Percentiles rank a stretch among this genome's conserved stretches.
Evolutionary conservation across 257 asterid species (phyloP).

Genomic region (Cordia subcordata): DNA sequence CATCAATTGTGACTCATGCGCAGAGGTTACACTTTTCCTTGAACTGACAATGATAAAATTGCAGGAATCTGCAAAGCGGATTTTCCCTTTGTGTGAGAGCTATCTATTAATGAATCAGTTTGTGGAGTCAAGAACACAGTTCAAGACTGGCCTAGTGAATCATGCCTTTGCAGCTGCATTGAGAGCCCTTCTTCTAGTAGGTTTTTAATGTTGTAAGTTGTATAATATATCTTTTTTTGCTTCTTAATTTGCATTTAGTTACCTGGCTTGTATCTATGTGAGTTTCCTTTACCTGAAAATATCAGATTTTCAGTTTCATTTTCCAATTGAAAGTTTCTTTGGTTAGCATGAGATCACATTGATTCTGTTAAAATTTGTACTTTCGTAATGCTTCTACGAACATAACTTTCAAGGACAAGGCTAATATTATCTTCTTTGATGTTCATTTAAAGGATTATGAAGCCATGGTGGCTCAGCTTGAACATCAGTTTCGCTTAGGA

Average conservation of each 20-base stretch:
- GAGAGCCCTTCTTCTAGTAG: constrained; percentile 82
- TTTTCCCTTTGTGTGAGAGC: constrained; percentile 86
- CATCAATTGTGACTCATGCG: too few relatives aligned
- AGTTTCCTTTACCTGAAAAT: too few relatives aligned
- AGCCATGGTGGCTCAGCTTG: constrained; percentile 98
- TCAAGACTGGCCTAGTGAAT: constrained; percentile 87
- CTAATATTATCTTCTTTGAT: neutral
- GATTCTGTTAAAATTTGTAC: too few relatives aligned
- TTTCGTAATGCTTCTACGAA: neutral
- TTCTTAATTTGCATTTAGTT: constrained; percentile 1
- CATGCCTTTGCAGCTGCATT: constrained; percentile 98
- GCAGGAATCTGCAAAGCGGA: constrained; percentile 89
- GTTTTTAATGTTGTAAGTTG: constrained; percentile 30
- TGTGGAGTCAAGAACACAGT: constrained; percentile 89
- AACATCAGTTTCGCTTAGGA: constrained; percentile 92
- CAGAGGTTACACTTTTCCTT: neutral
- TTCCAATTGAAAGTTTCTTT: too few relatives aligned
- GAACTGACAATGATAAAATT: constrained; percentile 9
- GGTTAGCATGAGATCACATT: too few relatives aligned
- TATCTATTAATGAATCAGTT: constrained; percentile 67
- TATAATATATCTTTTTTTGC: constrained; percentile 1
- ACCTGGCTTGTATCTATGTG: neutral
- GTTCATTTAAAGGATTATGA: constrained; percentile 66
- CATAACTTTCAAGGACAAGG: neutral
- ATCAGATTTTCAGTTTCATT: too few relatives aligned